Conservation (phyloP, 2,329 filamentous ascomycete species). For the Fusarium luffae region DNA sequence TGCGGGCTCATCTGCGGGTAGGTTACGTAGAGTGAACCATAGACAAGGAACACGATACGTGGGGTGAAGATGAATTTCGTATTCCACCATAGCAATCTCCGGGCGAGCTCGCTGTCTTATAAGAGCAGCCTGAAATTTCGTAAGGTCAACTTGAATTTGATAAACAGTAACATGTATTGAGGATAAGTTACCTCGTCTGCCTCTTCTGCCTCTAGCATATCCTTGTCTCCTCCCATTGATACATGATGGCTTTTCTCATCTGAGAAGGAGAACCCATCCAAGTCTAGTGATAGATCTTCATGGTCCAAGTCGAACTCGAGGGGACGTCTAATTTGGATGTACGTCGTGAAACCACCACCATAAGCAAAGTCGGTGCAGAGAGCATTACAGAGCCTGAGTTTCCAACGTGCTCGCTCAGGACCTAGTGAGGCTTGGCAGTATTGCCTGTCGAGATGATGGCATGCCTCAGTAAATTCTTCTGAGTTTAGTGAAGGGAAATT, state of each 20-base stretch:
- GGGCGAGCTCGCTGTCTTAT: conserved; percentile 46
- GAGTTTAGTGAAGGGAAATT: conserved; percentile 70
- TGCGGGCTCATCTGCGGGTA: conserved; percentile 65
- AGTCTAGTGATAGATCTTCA: conserved; percentile 58
- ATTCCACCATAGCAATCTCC: conserved; percentile 66
- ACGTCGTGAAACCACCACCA: conserved; percentile 61
- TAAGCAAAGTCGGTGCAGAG: conserved; percentile 58
- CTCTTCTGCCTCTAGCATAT: conserved; percentile 63
- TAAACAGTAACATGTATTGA: conserved; percentile 8
- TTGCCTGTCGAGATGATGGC: conserved; percentile 68
- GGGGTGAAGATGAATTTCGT: conserved; percentile 80
- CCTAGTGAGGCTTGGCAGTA: conserved; percentile 70
- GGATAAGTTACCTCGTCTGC: conserved; percentile 60
- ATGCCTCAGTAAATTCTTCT: conserved; percentile 73
- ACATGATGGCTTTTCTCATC: conserved; percentile 35
- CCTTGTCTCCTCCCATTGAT: conserved; percentile 52
- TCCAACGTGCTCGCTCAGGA: conserved; percentile 64
- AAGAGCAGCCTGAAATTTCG: conserved; percentile 55
- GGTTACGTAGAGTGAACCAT: conserved; percentile 75
- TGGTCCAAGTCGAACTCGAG: conserved; percentile 59
- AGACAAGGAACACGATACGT: conserved; percentile 80
- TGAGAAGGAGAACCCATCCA: conserved; percentile 60
- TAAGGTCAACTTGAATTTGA: conserved; percentile 33
- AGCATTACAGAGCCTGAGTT: conserved; percentile 63
- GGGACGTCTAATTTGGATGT: conserved; percentile 66